Evolutionary conservation across 176 grass and related monocot species (phyloP), one percentile per base, ranked within the genome.

Genomic region (Eleusine coracana): DNA sequence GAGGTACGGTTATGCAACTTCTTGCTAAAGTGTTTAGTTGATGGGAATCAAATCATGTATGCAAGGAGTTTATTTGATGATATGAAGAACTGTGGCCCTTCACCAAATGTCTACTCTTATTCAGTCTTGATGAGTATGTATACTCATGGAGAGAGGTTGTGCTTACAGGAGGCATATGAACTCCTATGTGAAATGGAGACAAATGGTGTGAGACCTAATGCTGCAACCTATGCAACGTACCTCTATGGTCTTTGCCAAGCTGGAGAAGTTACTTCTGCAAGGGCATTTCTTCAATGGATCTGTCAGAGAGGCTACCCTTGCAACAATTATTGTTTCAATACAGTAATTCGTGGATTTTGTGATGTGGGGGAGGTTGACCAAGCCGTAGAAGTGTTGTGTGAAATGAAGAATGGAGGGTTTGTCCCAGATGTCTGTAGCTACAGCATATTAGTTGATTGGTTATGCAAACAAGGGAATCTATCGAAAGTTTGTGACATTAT

Each of bases 301-400:
- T 78, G 6, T 60, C 55, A 75, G 44, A 88, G 78, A 66, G 86
- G 89, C n/a, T 51, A 76, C 10, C 83, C 83, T 80, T 73, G 86
- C 69, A 93, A 87, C 60, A 71, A 23, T 72, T 91, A 86, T 39
- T 91, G 81, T 85, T 91, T 83, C 49, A 97, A 93, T 86, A 75
- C 84, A 37, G 85, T 94, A 46, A 88, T 93, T 85, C 89, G 74
- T 77, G 94, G 91, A 84, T 97, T 93, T 75, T 91, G 78, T 87
- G 62, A 61, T 21, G 66, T 69, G 66, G 85, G 85, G 37, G 74
- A 91, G 71, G 29, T 88, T 68, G 34, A 74, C 2, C 71, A 91
- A 84, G 82, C 79, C 37, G 56, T 68, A 39, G 74, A 81, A 41
- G 84, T 97, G 70, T 89, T 97, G n/a, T 76, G 86, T 50, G 67